Evolutionary conservation across 257 asterid species (phyloP).

Genomic region (Petrea volubilis): DNA sequence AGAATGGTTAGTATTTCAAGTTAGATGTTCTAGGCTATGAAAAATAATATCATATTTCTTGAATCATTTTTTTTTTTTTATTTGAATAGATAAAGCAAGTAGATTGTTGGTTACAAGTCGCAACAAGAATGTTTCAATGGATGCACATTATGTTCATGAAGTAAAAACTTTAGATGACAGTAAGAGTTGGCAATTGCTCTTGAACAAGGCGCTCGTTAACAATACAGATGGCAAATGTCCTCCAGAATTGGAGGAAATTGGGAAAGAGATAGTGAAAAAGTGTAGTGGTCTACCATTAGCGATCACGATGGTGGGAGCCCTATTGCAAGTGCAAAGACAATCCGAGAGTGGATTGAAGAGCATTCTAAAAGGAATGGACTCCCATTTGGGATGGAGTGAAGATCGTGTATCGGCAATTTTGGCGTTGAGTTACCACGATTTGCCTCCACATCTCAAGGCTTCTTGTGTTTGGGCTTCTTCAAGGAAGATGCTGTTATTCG

Average conservation of each 20-base stretch:
- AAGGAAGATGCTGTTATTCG: constrained; percentile 14
- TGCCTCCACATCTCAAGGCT: constrained; percentile 22
- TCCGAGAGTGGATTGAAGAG: constrained; percentile 21
- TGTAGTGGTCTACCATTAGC: constrained; percentile 27
- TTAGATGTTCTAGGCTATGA: no score
- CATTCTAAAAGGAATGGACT: neutral
- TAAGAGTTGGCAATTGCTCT: constrained; percentile 27
- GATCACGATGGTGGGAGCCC: constrained; percentile 15
- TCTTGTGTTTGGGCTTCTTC: constrained; percentile 12
- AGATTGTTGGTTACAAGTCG: constrained; percentile 27
- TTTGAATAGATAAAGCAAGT: constrained; percentile 5
- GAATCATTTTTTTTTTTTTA: neutral
- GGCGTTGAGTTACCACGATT: constrained; percentile 20
- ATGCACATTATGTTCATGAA: neutral
- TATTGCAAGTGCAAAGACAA: neutral
- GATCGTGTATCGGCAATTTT: neutral
- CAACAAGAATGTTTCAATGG: neutral
- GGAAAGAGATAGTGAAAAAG: constrained; percentile 11
- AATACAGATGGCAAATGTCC: neutral
- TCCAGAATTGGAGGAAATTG: constrained; percentile 4
- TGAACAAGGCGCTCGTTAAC: constrained; percentile 1
- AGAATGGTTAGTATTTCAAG: no score
- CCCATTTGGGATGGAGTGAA: neutral
- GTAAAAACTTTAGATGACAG: neutral
- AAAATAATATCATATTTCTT: no score